Conservation (phyloP, 805 yeast genomes). For the Metschnikowia shivogae region DNA sequence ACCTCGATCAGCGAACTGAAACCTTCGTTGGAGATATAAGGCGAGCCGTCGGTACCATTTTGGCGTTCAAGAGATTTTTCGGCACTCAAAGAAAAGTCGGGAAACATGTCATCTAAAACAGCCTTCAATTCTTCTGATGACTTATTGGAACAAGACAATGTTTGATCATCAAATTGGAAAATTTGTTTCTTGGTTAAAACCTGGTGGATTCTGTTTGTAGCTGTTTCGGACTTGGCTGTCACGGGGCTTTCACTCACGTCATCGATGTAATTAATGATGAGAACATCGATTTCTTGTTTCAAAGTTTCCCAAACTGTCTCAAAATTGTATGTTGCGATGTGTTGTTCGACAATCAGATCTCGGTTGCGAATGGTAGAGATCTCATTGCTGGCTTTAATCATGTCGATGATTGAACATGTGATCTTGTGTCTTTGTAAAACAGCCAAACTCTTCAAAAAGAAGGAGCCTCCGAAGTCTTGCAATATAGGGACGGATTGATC, state of each 20-base stretch:
- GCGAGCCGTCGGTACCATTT: slow-evolving; percentile 20
- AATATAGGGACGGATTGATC: slow-evolving; percentile 54
- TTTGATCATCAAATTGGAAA: slow-evolving; percentile 32
- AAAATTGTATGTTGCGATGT: slow-evolving; percentile 16
- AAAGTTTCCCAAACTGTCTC: slow-evolving; percentile 28
- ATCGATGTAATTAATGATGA: slow-evolving; percentile 33
- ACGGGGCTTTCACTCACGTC: slow-evolving; percentile 15
- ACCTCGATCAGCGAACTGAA: slow-evolving; percentile 55
- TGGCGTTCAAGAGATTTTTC: slow-evolving; percentile 5
- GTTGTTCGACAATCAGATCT: slow-evolving; percentile 8
- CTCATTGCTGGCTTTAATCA: slow-evolving; percentile 23
- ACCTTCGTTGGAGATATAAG: slow-evolving; percentile 59
- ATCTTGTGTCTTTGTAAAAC: slow-evolving; percentile 70
- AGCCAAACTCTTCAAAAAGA: slow-evolving; percentile 60
- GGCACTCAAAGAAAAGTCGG: slow-evolving; percentile 48
- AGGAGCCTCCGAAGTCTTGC: slow-evolving; percentile 64
- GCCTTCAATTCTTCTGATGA: slow-evolving; percentile 27
- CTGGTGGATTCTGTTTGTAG: slow-evolving; percentile 20
- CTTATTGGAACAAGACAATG: slow-evolving; percentile 14
- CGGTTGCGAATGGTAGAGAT: slow-evolving; percentile 9
- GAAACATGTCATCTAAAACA: slow-evolving; percentile 60
- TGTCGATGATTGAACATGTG: slow-evolving; percentile 51
- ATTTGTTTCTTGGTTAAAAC: slow-evolving; percentile 23
- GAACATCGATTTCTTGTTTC: slow-evolving; percentile 29
- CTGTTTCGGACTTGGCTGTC: slow-evolving; percentile 4